phyloP scores from a whole-genome alignment of 2,329 filamentous ascomycete species.

The Trichoderma sp. region DNA sequence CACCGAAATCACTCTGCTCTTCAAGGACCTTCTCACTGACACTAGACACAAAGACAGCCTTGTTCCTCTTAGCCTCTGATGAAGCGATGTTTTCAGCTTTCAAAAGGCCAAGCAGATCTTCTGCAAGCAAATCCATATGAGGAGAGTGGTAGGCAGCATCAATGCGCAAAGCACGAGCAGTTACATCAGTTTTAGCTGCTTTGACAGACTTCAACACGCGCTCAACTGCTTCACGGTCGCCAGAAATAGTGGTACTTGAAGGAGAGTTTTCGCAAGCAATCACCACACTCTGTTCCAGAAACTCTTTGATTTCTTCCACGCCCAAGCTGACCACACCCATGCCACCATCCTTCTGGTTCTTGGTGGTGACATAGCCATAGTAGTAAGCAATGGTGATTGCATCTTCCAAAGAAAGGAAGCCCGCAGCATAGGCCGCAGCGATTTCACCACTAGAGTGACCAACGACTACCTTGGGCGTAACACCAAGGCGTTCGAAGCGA shows the following conservation, averaged over 20 bases:
- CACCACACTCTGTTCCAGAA: slow-evolving; percentile 22
- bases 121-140: slow-evolving; percentile 26
- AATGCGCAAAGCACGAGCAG: slow-evolving; percentile 27
- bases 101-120: slow-evolving; percentile 8
- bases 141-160: slow-evolving; percentile 33
- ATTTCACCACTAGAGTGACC: slow-evolving; percentile 31
- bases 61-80: neutral
- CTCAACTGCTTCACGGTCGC: slow-evolving; percentile 29
- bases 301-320: slow-evolving; percentile 24
- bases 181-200: slow-evolving; percentile 34
- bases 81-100: neutral
- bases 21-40: slow-evolving; percentile 14
- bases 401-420: slow-evolving; percentile 19
- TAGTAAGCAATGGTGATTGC: slow-evolving; percentile 26
- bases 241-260: slow-evolving; percentile 40
- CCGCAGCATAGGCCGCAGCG: slow-evolving; percentile 27
- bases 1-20: neutral
- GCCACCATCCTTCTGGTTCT: slow-evolving; percentile 23
- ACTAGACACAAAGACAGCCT: slow-evolving; percentile 13
- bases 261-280: slow-evolving; percentile 45
- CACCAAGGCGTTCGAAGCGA: slow-evolving; percentile 32
- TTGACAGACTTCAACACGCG: slow-evolving; percentile 30
- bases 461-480: slow-evolving; percentile 23
- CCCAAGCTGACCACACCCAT: slow-evolving; percentile 37
- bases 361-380: slow-evolving; percentile 20